Percentiles rank a stretch among this genome's conserved stretches.
These are phyloP conservation scores for Klebsormidium nitens DNA, from an alignment of 139 green algal species.

Conservation along the genomic window DNA sequence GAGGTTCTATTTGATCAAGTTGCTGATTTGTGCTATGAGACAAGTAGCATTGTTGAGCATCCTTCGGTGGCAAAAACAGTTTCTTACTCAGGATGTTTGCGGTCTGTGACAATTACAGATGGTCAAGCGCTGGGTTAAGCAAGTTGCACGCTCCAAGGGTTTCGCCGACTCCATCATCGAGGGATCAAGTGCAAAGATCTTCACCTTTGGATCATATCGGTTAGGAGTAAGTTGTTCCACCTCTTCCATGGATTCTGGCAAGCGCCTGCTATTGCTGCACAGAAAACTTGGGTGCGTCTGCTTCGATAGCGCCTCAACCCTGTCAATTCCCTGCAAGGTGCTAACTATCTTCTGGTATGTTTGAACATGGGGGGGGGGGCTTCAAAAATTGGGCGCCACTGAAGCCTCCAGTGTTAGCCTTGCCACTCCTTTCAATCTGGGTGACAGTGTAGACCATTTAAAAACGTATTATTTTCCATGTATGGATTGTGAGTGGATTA, in stretches of 20 bases:
- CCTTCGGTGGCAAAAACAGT: neutral
- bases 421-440: too few relatives aligned
- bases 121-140: slow-evolving; percentile 65
- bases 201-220: slow-evolving; percentile 90
- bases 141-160: slow-evolving; percentile 42
- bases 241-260: neutral
- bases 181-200: slow-evolving; percentile 81
- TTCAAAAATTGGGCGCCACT: too few relatives aligned
- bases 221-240: slow-evolving; percentile 54
- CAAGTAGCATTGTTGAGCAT: neutral
- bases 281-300: too few relatives aligned
- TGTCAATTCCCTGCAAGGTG: too few relatives aligned
- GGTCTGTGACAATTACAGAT: slow-evolving; percentile 27
- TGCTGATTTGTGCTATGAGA: neutral
- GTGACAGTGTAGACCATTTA: too few relatives aligned
- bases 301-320: too few relatives aligned
- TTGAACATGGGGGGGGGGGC: too few relatives aligned
- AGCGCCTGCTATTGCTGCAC: slow-evolving; percentile 19
- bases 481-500: too few relatives aligned
- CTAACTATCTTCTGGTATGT: too few relatives aligned
- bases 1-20: neutral
- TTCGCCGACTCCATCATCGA: slow-evolving; percentile 41
- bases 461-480: too few relatives aligned
- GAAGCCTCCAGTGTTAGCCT: too few relatives aligned
- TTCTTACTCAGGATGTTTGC: neutral